These are phyloP conservation scores for Protomyces arabidopsidicola DNA, from an alignment of 1,139 yeast species.

Conservation along the genomic window DNA sequence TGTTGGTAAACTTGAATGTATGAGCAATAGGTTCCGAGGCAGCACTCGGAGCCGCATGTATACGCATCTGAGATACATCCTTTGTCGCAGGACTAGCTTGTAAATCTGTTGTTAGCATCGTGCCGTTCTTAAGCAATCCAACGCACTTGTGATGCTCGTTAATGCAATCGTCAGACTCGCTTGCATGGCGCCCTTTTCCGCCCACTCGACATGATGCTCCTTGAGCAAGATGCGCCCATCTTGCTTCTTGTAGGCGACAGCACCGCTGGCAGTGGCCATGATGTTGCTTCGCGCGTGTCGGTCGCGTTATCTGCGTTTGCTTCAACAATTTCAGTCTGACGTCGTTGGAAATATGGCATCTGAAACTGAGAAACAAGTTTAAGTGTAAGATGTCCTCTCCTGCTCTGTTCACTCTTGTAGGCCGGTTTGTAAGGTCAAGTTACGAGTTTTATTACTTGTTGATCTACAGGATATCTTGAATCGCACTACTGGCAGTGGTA, in stretches of 20 bases:
- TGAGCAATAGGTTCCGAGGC: constrained; percentile 27
- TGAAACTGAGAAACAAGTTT: no score
- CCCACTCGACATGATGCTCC: constrained; percentile 27
- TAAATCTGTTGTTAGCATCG: constrained; percentile 16
- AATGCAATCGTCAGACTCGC: constrained; percentile 23
- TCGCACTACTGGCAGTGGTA: no score
- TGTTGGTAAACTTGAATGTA: constrained; percentile 23
- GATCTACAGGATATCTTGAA: no score
- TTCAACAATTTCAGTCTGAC: no score
- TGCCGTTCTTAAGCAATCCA: background rate
- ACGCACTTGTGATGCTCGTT: constrained; percentile 25
- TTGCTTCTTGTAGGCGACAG: constrained; percentile 22
- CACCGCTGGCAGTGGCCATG: constrained; percentile 6
- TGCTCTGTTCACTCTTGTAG: no score
- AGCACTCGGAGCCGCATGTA: constrained; percentile 16
- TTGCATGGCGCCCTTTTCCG: constrained; percentile 22
- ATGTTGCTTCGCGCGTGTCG: background rate
- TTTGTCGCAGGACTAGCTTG: constrained; percentile 28
- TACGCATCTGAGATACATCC: constrained; percentile 23
- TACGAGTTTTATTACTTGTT: no score
- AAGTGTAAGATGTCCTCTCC: no score
- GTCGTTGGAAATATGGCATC: no score
- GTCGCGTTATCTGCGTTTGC: background rate
- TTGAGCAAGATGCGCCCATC: constrained; percentile 17
- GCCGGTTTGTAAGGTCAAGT: no score